Base-by-base conservation (phyloP, 345 rosid genomes). In the Populus davidiana region DNA sequence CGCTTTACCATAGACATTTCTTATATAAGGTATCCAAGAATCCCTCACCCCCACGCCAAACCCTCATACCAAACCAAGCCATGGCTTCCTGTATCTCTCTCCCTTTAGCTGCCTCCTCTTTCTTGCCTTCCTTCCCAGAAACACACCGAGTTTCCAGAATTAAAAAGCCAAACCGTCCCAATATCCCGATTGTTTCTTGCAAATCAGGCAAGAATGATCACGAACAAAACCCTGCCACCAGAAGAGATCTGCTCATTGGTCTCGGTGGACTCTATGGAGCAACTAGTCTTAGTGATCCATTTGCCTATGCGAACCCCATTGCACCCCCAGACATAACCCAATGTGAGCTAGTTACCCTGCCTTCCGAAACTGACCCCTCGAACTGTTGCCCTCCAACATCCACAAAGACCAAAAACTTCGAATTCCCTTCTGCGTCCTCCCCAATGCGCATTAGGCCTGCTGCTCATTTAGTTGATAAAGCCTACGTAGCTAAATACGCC, bases 361-460 rank as follows among this genome's bases (percentile, higher is more conserved):
- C 94, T 0, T 39, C 64, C 0, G 77, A 86, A 2, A 84, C 23
- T 64, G 54, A 27, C 74, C 82, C 66, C 70, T 5, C 73, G 14
- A 84, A 87, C 67, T 91, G 92, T 68, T 91, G 91, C 85, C 91
- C 94, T 8, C 91, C 91, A 11, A 12, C 75, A 4, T 43, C 92
- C 63, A 33, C 79, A 5, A 84, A 74, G 5, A 79, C 86, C 81
- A 2, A 78, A 1, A 87, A 90, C 82, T 90, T 87, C 82, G 79
- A 82, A 70, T 85, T 70, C 6, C 84, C 85, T 29, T 33, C 80
- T n/a, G 59, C 83, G 10, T 80, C 72, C 31, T 21, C 83, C 1
- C 77, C 82, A 0, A 12, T 84, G 20, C 83, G 90, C 1, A 49
- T 85, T 17, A 67, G 94, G 14, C 88, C 86, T 0, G 91, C 87